A percentile compares a stretch with the other conserved stretches of the same genome.
These are phyloP conservation scores for Epichloe coenophiala DNA, from an alignment of 2,329 filamentous ascomycete genomes.

Conservation along the genomic window DNA sequence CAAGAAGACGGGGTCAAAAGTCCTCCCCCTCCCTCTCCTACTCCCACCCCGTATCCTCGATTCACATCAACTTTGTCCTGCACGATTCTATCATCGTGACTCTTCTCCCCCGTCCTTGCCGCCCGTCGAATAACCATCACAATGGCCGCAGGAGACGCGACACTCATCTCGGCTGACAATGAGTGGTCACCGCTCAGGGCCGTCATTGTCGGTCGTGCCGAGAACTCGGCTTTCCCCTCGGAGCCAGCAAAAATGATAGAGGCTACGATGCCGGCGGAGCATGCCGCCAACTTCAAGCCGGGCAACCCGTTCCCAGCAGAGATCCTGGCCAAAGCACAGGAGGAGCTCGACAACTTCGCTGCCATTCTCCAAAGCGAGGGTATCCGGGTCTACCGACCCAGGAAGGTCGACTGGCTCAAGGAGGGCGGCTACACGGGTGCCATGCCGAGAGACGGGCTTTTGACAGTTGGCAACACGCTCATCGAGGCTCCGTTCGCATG, in stretches of 20 bases:
- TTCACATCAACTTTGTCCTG: no score
- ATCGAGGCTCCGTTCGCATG: constrained; percentile 18
- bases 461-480: constrained; percentile 16
- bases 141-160: background rate
- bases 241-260: constrained; percentile 11
- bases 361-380: constrained; percentile 9
- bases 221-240: constrained; percentile 11
- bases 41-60: no score
- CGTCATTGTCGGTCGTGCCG: constrained; percentile 15
- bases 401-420: constrained; percentile 10
- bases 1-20: no score
- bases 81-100: no score
- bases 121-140: background rate
- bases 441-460: constrained; percentile 20
- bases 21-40: no score
- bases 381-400: constrained; percentile 12
- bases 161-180: constrained; percentile 8
- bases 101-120: background rate
- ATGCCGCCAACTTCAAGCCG: constrained; percentile 8
- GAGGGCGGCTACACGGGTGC: constrained; percentile 17
- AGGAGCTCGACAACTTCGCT: constrained; percentile 13
- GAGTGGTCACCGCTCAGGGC: constrained; percentile 14
- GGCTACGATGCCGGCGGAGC: constrained; percentile 8
- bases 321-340: constrained; percentile 10
- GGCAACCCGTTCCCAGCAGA: constrained; percentile 9